Base-by-base conservation (phyloP, 805 yeast genomes). In the Schwanniomyces pseudopolymorphus region DNA sequence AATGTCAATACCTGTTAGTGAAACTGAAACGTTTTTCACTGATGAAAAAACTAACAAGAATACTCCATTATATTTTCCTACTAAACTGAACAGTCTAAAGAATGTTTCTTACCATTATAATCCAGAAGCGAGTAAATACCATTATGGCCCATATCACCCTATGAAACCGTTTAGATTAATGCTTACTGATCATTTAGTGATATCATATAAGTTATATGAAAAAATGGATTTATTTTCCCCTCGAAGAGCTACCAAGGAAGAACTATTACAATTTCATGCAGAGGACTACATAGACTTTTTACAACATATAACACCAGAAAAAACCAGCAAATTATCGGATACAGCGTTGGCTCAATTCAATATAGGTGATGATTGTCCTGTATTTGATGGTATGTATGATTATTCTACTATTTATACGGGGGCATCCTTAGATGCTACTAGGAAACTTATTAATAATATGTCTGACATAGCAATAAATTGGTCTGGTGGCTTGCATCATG, bases 401-500 rank as follows among this genome's bases (percentile, higher is more conserved):
- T 92, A 88, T 64, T 85, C 94, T 54, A 79, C 89, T 39, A 83
- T 89, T 40, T 87, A 90, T 47, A 87, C 96, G 3, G 99, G 99
- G 14, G 97, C 97, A 9, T 87, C 96, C 10, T 76, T 92, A 73
- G 96, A 89, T 67, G 97, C 96, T 17, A 87, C 96, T 2, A 81
- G 95, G 24, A 85, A 94, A 54, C 74, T 91, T 40, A 85, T 87
- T 45, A 78, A 87, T 49, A 96, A 92, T 14, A 86, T 85, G 75
- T 85, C 92, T 57, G 98, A 91, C 64, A 87, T 92, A 40, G 97
- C 97, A 37, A 87, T 92, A 49, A 92, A 92, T 68, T 92, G 96
- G 88, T 87, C 96, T 10, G 98, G 98, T 33, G 98, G 98, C 2
- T 75, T 92, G 40, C 98, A 92, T 66, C 98, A 92, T 69, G 98